Percentiles rank a stretch among this genome's conserved stretches.
Conservation (phyloP, 1,284 basidiomycete genomes). For the Lignosus rhinocerotis region DNA sequence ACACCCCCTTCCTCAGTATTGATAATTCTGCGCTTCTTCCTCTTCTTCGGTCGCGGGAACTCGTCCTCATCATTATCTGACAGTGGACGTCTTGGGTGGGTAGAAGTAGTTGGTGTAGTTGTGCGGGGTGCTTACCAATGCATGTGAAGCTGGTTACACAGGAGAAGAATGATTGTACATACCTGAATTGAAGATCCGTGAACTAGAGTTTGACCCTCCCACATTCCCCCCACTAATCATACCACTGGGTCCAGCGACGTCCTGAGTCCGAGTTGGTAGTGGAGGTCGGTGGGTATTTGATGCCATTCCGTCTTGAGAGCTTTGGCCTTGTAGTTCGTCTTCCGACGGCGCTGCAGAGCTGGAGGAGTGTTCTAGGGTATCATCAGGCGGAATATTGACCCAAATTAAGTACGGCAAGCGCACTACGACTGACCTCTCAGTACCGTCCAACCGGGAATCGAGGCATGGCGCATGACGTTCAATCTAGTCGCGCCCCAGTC, state of each 20-base stretch:
- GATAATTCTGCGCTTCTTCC: conserved; percentile 7
- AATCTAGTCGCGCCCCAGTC: neutral
- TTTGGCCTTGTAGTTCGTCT: neutral
- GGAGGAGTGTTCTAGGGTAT: neutral
- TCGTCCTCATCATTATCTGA: conserved; percentile 7
- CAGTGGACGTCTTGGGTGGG: conserved; percentile 3
- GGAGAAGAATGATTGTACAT: neutral
- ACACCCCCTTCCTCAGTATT: conserved; percentile 3
- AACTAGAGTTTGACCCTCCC: neutral
- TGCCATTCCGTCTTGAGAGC: conserved; percentile 12
- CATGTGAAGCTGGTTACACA: neutral
- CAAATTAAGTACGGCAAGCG: neutral
- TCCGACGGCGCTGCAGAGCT: conserved; percentile 4
- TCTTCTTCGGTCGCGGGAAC: conserved; percentile 6
- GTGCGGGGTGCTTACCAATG: neutral
- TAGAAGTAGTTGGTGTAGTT: neutral
- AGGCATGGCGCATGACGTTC: conserved; percentile 1
- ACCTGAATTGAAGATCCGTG: neutral
- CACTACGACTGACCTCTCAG: conserved; percentile 1
- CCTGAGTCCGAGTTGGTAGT: neutral
- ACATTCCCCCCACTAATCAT: neutral
- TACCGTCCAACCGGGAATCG: conserved; percentile 3
- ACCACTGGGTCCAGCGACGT: neutral
- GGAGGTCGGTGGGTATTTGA: neutral
- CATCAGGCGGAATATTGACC: neutral